Base-by-base conservation (phyloP, 148 eudicot species). In the Fagopyrum esculentum region DNA sequence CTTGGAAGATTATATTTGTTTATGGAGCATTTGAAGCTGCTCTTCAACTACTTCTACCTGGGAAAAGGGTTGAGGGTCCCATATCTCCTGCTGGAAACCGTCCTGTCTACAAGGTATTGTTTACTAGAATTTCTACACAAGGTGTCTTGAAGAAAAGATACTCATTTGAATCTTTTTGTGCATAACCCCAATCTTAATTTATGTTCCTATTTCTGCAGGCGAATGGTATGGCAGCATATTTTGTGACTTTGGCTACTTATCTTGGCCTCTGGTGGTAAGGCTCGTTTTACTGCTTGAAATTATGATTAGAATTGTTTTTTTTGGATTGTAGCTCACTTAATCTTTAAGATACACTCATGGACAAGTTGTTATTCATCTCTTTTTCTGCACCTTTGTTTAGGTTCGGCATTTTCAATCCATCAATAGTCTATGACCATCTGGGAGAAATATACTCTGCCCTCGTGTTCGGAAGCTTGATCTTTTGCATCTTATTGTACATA, bases 391-490 rank as follows among this genome's bases (percentile, higher is more conserved):
- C 74, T 68, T 69, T 76, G 73, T 72, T 79, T 89, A 94, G 97
- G 98, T 90, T 92, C 80, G 88, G 87, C 68, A 84, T 94, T 76
- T 90, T 94, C 82, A 89, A 89, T 78, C 98, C 98, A 19, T 71
- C 91, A 16, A 72, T 86, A 55, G 97, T 94, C 66, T 94, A 94
- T 85, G 98, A 94, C 76, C 98, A 89, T 81, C 74, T 94, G 88
- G 98, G 98, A 78, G 97, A 94, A 80, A 91, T 91, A 75, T 94
- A 77, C 76, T 94, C 98, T 40, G 87, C 98, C 50, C 96, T 94
- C 22, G 90, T 94, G 78, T 82, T 91, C 71, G 98, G 98, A 68
- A 94, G 98, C 92, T 81, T 94, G 71, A 73, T 94, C 82, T 94
- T 94, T 78, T 91, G 98, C 69, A 73, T 88, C 69, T 78, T 91